phyloP scores from a whole-genome alignment of 2,329 filamentous ascomycete genomes.

The Claviceps sp. region DNA sequence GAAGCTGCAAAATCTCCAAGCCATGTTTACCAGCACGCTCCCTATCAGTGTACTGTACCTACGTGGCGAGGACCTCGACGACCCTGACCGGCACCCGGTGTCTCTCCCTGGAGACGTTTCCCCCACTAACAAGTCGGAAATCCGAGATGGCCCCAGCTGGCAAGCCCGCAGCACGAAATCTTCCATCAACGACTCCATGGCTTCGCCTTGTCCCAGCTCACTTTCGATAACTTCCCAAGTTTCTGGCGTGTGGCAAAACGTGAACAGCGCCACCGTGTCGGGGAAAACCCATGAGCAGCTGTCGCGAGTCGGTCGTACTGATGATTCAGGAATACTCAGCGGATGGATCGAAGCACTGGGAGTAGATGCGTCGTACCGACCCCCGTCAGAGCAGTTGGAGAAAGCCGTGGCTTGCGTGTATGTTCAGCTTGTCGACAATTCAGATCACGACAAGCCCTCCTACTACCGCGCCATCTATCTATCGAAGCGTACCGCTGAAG shows the following conservation, averaged over 20 bases:
- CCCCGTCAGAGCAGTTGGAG: slow-evolving; percentile 56
- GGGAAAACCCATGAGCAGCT: slow-evolving; percentile 38
- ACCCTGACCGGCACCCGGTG: slow-evolving; percentile 68
- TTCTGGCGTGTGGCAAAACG: slow-evolving; percentile 42
- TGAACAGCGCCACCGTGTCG: slow-evolving; percentile 34
- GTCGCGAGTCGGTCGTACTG: slow-evolving; percentile 37
- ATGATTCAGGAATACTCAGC: slow-evolving; percentile 51
- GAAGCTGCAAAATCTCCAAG: slow-evolving; percentile 66
- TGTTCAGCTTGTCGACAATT: slow-evolving; percentile 43
- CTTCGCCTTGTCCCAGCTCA: slow-evolving; percentile 54
- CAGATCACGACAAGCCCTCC: slow-evolving; percentile 38
- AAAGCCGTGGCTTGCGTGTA: slow-evolving; percentile 85
- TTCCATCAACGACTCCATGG: slow-evolving; percentile 47
- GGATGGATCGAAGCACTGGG: slow-evolving; percentile 86
- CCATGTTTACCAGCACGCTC: slow-evolving; percentile 78
- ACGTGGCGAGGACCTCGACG: slow-evolving; percentile 62
- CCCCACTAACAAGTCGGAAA: slow-evolving; percentile 41
- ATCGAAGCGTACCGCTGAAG: slow-evolving; percentile 57
- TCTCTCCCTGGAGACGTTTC: slow-evolving; percentile 54
- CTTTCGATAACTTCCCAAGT: slow-evolving; percentile 46
- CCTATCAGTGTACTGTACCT: slow-evolving; percentile 68
- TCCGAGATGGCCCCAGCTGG: slow-evolving; percentile 35
- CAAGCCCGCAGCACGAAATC: slow-evolving; percentile 38
- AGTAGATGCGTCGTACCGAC: slow-evolving; percentile 74
- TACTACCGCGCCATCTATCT: slow-evolving; percentile 82